Conservation (phyloP, 257 asterid species). For the Nicotiana noctiflora region DNA sequence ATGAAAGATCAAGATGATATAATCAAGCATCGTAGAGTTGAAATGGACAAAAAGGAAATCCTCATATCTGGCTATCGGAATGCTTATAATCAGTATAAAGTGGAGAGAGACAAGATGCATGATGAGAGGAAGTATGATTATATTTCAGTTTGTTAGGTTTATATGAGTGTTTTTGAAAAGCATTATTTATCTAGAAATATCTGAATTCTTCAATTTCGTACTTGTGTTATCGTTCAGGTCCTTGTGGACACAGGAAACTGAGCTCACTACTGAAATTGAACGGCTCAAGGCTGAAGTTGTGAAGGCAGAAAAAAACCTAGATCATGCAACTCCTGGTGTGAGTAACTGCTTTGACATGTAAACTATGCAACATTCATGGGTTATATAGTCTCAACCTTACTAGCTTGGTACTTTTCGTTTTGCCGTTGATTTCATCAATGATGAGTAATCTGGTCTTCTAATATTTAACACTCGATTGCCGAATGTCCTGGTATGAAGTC, state of each 20-base stretch:
- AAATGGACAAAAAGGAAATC: constrained; percentile 53
- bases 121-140: constrained; percentile 78
- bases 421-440: background rate
- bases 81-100: constrained; percentile 57
- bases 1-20: constrained; percentile 59
- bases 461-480: background rate
- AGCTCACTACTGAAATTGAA: constrained; percentile 69
- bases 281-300: constrained; percentile 74
- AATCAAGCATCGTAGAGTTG: constrained; percentile 56
- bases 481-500: background rate
- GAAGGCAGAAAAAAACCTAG: constrained; percentile 94
- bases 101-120: constrained; percentile 69
- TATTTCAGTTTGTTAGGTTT: constrained; percentile 15
- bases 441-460: background rate
- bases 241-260: constrained; percentile 79
- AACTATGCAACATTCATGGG: background rate
- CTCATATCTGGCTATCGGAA: constrained; percentile 69
- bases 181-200: background rate
- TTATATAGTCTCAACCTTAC: background rate
- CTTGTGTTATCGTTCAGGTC: constrained; percentile 38
- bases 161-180: background rate
- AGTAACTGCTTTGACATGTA: constrained; percentile 24
- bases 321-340: constrained; percentile 97
- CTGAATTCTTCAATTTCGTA: constrained; percentile 19
- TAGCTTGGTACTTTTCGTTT: background rate